Evolutionary conservation across 176 grass and related monocot species (phyloP).

Genomic region (Avena sativa): DNA sequence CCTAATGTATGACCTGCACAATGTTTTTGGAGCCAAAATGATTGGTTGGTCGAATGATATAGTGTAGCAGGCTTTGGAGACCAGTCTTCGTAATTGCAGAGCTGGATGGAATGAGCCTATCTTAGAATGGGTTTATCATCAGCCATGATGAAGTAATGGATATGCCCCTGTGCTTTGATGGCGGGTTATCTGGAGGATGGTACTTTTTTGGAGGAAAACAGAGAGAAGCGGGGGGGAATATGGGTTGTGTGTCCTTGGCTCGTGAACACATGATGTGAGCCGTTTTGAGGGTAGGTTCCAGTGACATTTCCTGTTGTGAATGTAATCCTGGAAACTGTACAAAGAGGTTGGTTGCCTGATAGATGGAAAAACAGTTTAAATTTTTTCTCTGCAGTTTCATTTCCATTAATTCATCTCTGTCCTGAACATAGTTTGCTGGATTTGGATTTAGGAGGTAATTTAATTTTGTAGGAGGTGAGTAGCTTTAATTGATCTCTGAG

Average conservation of each 20-base stretch:
- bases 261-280: constrained; percentile 46
- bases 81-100: neutral
- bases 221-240: neutral
- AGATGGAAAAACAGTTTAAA: constrained; percentile 54
- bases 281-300: constrained; percentile 50
- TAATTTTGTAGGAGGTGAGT: neutral
- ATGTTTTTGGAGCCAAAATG: constrained; percentile 51
- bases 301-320: constrained; percentile 56
- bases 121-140: constrained; percentile 38
- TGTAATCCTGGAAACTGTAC: constrained; percentile 68
- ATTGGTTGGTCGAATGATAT: constrained; percentile 30
- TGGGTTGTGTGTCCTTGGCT: constrained; percentile 27
- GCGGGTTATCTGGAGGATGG: constrained; percentile 12
- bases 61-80: constrained; percentile 33
- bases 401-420: neutral
- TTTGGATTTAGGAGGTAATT: neutral
- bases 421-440: neutral
- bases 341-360: constrained; percentile 59
- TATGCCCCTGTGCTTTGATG: constrained; percentile 32
- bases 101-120: constrained; percentile 4
- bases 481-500: neutral
- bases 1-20: constrained; percentile 39
- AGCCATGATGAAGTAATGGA: constrained; percentile 35
- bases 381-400: constrained; percentile 18
- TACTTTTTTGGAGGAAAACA: constrained; percentile 18